Percentiles rank a stretch among this genome's conserved stretches.
These are phyloP conservation scores for Ceratocystis huliohia DNA, from an alignment of 2,329 filamentous ascomycete genomes.

Conservation along the genomic window DNA sequence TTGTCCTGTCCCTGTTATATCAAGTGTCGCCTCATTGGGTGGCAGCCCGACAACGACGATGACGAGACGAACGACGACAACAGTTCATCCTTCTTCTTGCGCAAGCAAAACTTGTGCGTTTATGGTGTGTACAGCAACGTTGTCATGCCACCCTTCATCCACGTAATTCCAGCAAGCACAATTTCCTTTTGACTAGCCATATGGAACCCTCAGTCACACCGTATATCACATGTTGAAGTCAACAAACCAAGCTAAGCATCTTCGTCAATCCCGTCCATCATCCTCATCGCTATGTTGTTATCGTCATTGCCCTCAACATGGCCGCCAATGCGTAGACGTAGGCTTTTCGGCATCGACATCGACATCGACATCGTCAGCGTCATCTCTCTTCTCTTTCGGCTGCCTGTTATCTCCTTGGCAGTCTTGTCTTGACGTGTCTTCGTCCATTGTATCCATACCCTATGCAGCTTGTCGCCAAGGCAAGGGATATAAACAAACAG, in stretches of 20 bases:
- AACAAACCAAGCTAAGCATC: too few relatives aligned
- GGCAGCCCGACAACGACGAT: too few relatives aligned
- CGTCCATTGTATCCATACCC: background rate
- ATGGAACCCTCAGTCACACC: too few relatives aligned
- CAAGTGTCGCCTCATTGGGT: too few relatives aligned
- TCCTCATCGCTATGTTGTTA: too few relatives aligned
- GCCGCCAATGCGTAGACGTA: background rate
- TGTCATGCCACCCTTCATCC: background rate
- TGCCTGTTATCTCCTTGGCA: background rate
- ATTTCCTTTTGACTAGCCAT: background rate
- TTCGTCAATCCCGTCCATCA: too few relatives aligned
- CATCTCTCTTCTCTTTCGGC: background rate
- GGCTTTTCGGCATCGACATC: background rate
- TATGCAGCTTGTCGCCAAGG: background rate
- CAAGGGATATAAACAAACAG: too few relatives aligned
- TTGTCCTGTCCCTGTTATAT: too few relatives aligned
- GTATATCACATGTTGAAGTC: too few relatives aligned
- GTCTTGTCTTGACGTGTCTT: too few relatives aligned
- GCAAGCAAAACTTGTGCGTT: background rate
- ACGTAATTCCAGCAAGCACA: background rate
- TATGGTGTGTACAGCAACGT: background rate
- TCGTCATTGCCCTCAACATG: too few relatives aligned
- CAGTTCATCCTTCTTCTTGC: background rate
- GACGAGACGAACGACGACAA: too few relatives aligned
- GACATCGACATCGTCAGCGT: background rate